Conservation (phyloP, 1,284 basidiomycete genomes). For the Mrakiaceae sp. region DNA sequence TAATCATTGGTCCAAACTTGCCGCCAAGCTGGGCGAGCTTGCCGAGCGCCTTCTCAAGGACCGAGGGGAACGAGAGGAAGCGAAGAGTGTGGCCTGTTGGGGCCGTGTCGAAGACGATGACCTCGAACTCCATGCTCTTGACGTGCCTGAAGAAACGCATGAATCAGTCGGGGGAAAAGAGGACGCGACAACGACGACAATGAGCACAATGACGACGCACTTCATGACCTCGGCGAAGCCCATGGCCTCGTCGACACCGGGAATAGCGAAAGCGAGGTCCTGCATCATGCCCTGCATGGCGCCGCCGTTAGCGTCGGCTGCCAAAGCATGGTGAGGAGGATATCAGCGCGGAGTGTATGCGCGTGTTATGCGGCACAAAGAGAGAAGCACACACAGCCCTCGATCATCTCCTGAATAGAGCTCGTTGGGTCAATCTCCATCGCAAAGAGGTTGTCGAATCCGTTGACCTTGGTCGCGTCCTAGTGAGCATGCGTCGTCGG, state of each 20-base stretch:
- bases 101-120: slow-evolving; percentile 98
- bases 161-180: neutral
- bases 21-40: slow-evolving; percentile 87
- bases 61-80: slow-evolving; percentile 94
- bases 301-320: slow-evolving; percentile 65
- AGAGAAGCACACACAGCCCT: slow-evolving; percentile 56
- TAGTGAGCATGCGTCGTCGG: neutral
- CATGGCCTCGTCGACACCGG: slow-evolving; percentile 99
- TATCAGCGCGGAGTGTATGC: neutral
- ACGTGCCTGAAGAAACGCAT: slow-evolving; percentile 57
- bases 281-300: slow-evolving; percentile 99
- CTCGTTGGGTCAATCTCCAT: slow-evolving; percentile 99
- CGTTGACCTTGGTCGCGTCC: slow-evolving; percentile 98
- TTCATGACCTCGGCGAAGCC: slow-evolving; percentile 99
- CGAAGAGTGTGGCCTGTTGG: slow-evolving; percentile 97
- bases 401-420: slow-evolving; percentile 97
- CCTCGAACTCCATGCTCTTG: slow-evolving; percentile 99
- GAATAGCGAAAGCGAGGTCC: slow-evolving; percentile 96
- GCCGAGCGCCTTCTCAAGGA: slow-evolving; percentile 92
- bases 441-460: slow-evolving; percentile 89
- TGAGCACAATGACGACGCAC: slow-evolving; percentile 39
- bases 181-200: neutral
- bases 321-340: neutral
- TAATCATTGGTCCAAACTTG: slow-evolving; percentile 93
- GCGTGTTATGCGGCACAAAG: neutral